A percentile compares a stretch with the other conserved stretches of the same genome.
phyloP scores from a whole-genome alignment of 78 protist genomes.

The Dictyostelium citrinum region DNA sequence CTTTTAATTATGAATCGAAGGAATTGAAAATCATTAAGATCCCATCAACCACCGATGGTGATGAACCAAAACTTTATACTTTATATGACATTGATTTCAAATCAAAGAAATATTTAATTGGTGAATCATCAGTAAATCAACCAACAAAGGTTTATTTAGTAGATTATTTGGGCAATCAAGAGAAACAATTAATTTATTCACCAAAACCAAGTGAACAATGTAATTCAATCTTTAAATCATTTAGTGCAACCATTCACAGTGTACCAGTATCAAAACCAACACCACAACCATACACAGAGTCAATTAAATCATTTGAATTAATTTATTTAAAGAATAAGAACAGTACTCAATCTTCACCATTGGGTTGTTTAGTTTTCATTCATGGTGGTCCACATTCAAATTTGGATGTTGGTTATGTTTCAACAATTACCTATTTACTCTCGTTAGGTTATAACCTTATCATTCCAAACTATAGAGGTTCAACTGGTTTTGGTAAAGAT shows the following conservation, averaged over 20 bases:
- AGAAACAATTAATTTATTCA: background rate
- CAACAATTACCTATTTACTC: background rate
- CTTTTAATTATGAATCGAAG: background rate
- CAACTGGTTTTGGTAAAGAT: conserved; percentile 65
- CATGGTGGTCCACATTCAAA: conserved; percentile 78
- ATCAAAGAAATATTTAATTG: background rate
- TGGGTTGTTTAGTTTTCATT: background rate
- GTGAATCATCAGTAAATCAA: background rate
- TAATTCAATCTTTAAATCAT: background rate
- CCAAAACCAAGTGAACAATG: background rate
- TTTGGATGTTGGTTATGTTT: background rate
- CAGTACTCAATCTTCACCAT: background rate
- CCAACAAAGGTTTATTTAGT: background rate
- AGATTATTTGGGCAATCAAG: background rate
- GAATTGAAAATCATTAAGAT: background rate
- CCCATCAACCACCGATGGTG: too few species aligned
- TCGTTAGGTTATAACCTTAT: conserved; percentile 45
- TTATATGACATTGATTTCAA: background rate
- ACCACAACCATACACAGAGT: background rate
- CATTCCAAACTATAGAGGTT: conserved; percentile 54
- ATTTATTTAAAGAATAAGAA: conserved; percentile 14
- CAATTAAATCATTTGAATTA: conserved; percentile 29
- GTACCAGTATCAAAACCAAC: conserved; percentile 21
- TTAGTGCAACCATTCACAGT: background rate
- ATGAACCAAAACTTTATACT: background rate